phyloP scores from a whole-genome alignment of 352 stramenopile genomes.

The Globisporangium ultimum region DNA sequence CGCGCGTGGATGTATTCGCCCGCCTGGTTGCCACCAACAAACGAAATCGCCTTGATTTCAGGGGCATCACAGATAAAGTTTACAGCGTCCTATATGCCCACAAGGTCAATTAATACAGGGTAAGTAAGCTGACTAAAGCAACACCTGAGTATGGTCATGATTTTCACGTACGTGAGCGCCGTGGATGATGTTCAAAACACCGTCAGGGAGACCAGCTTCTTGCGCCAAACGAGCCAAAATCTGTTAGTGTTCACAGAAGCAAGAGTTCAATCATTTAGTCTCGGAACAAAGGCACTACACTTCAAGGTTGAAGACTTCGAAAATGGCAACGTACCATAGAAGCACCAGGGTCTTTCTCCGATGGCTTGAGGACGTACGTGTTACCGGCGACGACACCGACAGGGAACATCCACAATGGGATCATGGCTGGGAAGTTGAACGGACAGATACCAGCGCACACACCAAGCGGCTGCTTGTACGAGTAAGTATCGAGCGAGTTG shows the following conservation, averaged over 20 bases:
- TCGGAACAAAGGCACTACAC: background rate
- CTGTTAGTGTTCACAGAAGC: conserved; percentile 14
- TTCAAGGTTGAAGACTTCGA: no score
- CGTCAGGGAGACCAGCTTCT: conserved; percentile 92
- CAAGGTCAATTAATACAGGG: background rate
- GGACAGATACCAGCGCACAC: conserved; percentile 92
- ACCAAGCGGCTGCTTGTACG: conserved; percentile 94
- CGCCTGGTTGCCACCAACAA: conserved; percentile 93
- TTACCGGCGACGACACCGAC: conserved; percentile 91
- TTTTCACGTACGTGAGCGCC: conserved; percentile 49
- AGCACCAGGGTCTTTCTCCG: conserved; percentile 89
- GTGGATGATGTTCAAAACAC: conserved; percentile 95
- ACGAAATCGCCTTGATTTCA: conserved; percentile 95
- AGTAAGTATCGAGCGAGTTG: conserved; percentile 93
- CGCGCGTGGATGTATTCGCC: conserved; percentile 94
- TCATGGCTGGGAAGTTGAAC: conserved; percentile 98
- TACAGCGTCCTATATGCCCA: conserved; percentile 73
- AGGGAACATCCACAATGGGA: conserved; percentile 93
- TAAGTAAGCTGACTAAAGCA: background rate
- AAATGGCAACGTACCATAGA: conserved; percentile 50
- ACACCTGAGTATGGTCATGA: no score
- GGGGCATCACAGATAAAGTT: conserved; percentile 94
- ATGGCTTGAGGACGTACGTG: conserved; percentile 97
- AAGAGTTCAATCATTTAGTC: background rate
- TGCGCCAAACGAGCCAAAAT: conserved; percentile 91